Evolutionary conservation across 306 rosid genomes (phyloP), one percentile per base, ranked within the genome.

Genomic region (Casuarina equisetifolia): DNA sequence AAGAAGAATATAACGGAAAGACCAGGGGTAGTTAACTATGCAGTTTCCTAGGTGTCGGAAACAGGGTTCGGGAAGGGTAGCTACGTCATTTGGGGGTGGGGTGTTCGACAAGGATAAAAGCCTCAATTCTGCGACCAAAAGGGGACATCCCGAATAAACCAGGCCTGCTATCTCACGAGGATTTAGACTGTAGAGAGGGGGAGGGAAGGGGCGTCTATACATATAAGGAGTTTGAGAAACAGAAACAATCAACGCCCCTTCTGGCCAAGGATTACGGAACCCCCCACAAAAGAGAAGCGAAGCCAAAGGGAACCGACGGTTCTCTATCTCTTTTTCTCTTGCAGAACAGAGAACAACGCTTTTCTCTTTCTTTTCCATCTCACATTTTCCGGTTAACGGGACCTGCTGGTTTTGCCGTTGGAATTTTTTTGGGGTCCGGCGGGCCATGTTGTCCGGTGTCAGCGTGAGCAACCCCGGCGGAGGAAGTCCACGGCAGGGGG

Each of bases 401-500:
- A 2, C 51, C 51, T 9, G 11, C 25, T 58, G 64, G 64, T 20
- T 53, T 66, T 54, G 13, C 9, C 6, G n/a, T 0, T n/a, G 32
- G 32, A 25, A 25, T 9, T 10, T 6, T 66, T 48, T 67, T 40
- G 20, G 25, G 64, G 64, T 58, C 64, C 40, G 64, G 64, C 64
- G 15, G 64, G 64, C 77, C 61, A 90, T 87, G 95, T 75, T 92
- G 73, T 74, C 91, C 77, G 87, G 87, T 19, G 71, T 7, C 81
- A 89, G 84, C 81, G 72, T 85, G 16, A 25, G 78, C 11, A 61
- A 7, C 76, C 85, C 94, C 12, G 9, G 80, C 48, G 82, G n/a
- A 83, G 82, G 80, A 35, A 85, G 90, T 85, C 95, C 94, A 20
- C 77, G 91, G 81, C 49, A 7, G 51, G 75, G 86, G 9, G 79